Evolutionary conservation across 805 yeast species (phyloP).

Genomic region (Tetrapisispora iriomotensis): DNA sequence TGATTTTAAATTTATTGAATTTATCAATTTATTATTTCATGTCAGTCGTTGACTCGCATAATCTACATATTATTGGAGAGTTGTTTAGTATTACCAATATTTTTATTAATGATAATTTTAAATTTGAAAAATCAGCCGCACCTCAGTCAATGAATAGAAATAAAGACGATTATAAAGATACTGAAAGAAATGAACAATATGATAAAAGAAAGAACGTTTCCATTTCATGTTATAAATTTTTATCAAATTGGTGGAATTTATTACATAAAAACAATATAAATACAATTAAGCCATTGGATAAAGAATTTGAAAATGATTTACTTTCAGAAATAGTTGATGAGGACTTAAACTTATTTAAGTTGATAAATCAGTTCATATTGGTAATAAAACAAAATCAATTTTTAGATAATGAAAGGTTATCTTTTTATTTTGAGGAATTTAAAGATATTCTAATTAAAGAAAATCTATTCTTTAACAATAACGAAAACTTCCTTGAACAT

Average conservation of each 20-base stretch:
- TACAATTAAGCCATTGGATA: constrained; percentile 20
- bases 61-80: background rate
- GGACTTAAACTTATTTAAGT: background rate
- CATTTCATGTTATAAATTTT: constrained; percentile 25
- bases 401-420: constrained; percentile 7
- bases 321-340: background rate
- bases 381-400: constrained; percentile 11
- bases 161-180: background rate
- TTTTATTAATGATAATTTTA: constrained; percentile 18
- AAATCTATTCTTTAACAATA: constrained; percentile 2
- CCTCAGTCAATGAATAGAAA: background rate
- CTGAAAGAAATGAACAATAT: background rate
- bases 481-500: constrained; percentile 3
- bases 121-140: background rate
- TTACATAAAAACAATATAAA: constrained; percentile 7
- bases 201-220: constrained; percentile 12
- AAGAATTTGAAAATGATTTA: constrained; percentile 4
- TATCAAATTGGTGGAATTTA: constrained; percentile 25
- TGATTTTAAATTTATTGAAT: constrained; percentile 16
- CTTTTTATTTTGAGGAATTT: constrained; percentile 15
- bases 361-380: constrained; percentile 11
- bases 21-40: constrained; percentile 21
- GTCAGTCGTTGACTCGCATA: constrained; percentile 7
- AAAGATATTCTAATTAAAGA: constrained; percentile 13
- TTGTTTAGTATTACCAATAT: constrained; percentile 4